These are phyloP conservation scores for Populus davidiana DNA, from an alignment of 345 rosid species.

Conservation along the genomic window DNA sequence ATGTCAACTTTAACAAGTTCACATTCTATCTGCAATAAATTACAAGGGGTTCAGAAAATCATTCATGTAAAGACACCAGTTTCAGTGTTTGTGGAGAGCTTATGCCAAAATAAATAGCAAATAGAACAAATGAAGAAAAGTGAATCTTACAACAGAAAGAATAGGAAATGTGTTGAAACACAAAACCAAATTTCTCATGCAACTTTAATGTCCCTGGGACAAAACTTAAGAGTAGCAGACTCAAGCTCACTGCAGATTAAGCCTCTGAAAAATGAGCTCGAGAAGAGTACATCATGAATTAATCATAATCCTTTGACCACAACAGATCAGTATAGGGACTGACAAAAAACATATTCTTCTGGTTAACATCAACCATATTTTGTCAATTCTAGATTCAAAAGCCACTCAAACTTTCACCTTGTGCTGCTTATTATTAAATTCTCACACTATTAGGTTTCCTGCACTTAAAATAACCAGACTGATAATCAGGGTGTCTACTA, in stretches of 20 bases:
- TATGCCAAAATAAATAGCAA: background rate
- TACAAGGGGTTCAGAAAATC: conserved; percentile 9
- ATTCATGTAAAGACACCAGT: background rate
- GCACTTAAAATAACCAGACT: background rate
- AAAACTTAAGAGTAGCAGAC: too few species aligned
- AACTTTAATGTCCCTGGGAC: background rate
- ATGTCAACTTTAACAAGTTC: conserved; percentile 85
- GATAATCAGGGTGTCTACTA: background rate
- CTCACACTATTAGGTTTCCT: background rate
- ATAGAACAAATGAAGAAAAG: background rate
- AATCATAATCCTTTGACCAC: background rate
- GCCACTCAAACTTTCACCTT: too few species aligned
- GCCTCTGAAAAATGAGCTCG: background rate
- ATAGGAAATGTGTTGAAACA: background rate
- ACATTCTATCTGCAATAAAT: conserved; percentile 66
- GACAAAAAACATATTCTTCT: background rate
- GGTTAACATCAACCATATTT: background rate
- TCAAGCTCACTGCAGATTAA: background rate
- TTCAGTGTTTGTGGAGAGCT: background rate
- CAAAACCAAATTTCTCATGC: background rate
- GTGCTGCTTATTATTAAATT: background rate
- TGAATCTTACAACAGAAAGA: background rate
- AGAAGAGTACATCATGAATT: background rate
- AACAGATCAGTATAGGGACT: background rate
- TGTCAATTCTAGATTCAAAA: background rate